Conservation (phyloP, 2,329 filamentous ascomycete species). For the Chaetomiaceae sp. region DNA sequence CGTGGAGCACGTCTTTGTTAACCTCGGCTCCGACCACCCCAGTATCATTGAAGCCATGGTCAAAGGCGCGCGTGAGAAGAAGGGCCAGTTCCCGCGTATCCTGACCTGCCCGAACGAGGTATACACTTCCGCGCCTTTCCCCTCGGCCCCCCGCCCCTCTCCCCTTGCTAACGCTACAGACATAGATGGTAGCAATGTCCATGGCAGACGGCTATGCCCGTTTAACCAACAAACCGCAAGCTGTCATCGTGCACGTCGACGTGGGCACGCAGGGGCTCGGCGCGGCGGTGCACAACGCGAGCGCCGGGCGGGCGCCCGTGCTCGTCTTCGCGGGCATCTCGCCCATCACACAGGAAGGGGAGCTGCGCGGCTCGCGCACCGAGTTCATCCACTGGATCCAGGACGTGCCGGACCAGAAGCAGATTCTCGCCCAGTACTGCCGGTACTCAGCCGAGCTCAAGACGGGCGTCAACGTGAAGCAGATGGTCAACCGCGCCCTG, state of each 20-base stretch:
- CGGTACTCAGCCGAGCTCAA: constrained; percentile 79
- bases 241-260: constrained; percentile 69
- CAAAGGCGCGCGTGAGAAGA: constrained; percentile 62
- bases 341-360: constrained; percentile 41
- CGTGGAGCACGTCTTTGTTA: constrained; percentile 56
- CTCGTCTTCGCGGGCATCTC: constrained; percentile 42
- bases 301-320: constrained; percentile 63
- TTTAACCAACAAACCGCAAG: constrained; percentile 62
- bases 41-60: constrained; percentile 73
- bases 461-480: constrained; percentile 79
- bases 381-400: constrained; percentile 44
- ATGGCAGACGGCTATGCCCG: constrained; percentile 72
- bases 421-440: constrained; percentile 75
- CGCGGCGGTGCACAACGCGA: constrained; percentile 68
- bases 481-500: constrained; percentile 79
- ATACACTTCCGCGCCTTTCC: constrained; percentile 8
- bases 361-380: constrained; percentile 38
- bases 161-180: not conserved
- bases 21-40: constrained; percentile 60
- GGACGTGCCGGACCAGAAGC: constrained; percentile 40
- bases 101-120: constrained; percentile 73
- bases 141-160: not conserved
- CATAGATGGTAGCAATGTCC: constrained; percentile 68
- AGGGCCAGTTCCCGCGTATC: constrained; percentile 58
- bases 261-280: constrained; percentile 70